Evolutionary conservation across 73 alveolate genomes (phyloP).

Genomic region (Uronychia setigera): DNA sequence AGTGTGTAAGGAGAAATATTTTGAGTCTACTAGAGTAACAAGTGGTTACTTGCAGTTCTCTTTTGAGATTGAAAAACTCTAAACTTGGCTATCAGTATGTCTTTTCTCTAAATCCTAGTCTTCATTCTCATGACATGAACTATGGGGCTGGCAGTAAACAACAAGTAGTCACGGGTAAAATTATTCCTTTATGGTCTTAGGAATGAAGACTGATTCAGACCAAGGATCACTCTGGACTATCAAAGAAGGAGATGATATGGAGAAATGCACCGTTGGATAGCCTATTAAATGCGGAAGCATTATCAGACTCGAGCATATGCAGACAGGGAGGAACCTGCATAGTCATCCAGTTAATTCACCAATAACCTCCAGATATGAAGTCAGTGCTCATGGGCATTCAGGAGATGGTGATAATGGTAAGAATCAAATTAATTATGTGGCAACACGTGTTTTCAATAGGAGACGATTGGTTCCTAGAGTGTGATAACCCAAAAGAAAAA

Average conservation of each 20-base stretch:
- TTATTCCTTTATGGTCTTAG: not conserved
- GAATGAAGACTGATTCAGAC: conserved; percentile 58
- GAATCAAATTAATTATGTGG: no score
- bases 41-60: not conserved
- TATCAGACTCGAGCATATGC: conserved; percentile 75
- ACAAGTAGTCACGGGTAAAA: conserved; percentile 59
- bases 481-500: conserved; percentile 51
- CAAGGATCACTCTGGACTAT: conserved; percentile 69
- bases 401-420: conserved; percentile 77
- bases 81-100: not conserved
- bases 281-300: conserved; percentile 63
- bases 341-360: conserved; percentile 64
- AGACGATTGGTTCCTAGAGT: conserved; percentile 77
- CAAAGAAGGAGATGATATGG: conserved; percentile 54
- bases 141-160: conserved; percentile 80
- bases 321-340: conserved; percentile 67
- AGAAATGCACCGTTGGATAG: conserved; percentile 57
- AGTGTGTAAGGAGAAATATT: no score
- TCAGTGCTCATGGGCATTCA: conserved; percentile 70
- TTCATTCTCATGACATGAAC: conserved; percentile 58
- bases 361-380: conserved; percentile 67
- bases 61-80: not conserved
- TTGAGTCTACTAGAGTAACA: not conserved
- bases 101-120: not conserved
- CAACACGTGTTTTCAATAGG: not conserved